Base-by-base conservation (phyloP, 1,139 yeast species). In the Magnusiomyces starmeri region DNA sequence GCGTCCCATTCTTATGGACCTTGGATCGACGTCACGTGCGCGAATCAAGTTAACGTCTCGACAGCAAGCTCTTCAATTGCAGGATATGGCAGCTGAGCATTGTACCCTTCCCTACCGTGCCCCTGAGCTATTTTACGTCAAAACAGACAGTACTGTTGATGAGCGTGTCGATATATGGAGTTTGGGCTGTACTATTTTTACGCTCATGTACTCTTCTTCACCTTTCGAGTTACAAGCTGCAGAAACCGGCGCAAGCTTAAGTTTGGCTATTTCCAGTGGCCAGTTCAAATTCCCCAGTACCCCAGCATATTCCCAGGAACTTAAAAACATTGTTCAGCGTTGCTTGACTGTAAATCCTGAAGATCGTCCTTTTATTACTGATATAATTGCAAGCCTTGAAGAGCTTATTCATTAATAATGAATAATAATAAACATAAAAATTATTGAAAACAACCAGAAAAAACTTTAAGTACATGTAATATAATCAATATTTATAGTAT, bases 91-190 rank as follows among this genome's bases (percentile, higher is more conserved):
- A 4, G 87, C 82, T 55, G 95, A 85, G 62, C 89, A 86, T 65
- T 87, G 96, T 63, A 85, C 96, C 1, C 70, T 87, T 54, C 92
- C 95, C 0, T 90, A 85, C 66, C 71, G 96, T 40, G 96, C 97
- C 0, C 97, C 97, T 0, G 97, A 90, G 63, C 72, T 90, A 46
- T 72, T 89, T 54, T 94, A 87, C 60, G 85, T 88, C 49, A 80
- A 79, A 49, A 78, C 87, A 0, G 82, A 83, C 48, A 66, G 78
- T 14, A 68, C 69, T 3, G 74, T 90, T 46, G 81, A 83, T 54
- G 95, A 85, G 63, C 76, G 78, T 52, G 82, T 85, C 4, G 97
- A 90, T 64, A 79, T 90, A 20, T 90, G 97, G 97, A 84, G 95
- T 4, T 67, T 89, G 34, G 97, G 97, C 0, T 88, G 97, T 63